Evolutionary conservation across 495 filamentous ascomycete genomes (phyloP), one percentile per base, ranked within the genome.

Genomic region (Hypoxylon trugodes): DNA sequence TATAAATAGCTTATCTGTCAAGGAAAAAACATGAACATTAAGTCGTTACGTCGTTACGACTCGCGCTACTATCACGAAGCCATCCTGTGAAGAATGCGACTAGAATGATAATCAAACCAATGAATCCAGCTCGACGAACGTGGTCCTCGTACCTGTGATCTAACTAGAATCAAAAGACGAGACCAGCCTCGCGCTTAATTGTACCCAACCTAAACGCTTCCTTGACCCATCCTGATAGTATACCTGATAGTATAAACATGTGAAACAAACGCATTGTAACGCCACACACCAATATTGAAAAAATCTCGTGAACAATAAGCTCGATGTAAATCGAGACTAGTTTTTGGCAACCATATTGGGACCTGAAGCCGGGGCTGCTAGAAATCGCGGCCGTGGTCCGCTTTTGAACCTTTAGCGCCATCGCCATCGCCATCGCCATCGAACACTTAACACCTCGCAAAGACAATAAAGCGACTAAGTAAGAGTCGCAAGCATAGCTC

Each of bases 401-500:
- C n/a, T n/a, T n/a, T n/a, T n/a, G n/a, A n/a, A n/a, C n/a, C n/a
- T n/a, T n/a, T n/a, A n/a, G n/a, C n/a, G n/a, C n/a, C n/a, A n/a
- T n/a, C n/a, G n/a, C n/a, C n/a, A n/a, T n/a, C n/a, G n/a, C n/a
- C n/a, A n/a, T n/a, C n/a, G n/a, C n/a, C n/a, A n/a, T n/a, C n/a
- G n/a, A n/a, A n/a, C n/a, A n/a, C n/a, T n/a, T n/a, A n/a, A n/a
- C n/a, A n/a, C n/a, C n/a, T n/a, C n/a, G n/a, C n/a, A 7, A 40
- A 41, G 1, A 3, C 13, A 10, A 4, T 3, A 4, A 41, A 40
- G 43, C n/a, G 6, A 52, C 6, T 48, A 94, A 33, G 89, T 92
- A 54, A 95, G 74, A 18, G 91, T 93, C 26, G 87, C 86, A 69
- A 93, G 76, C 89, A 92, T 90, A 32, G 87, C 88, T 60, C 85